These are phyloP conservation scores for Hypericum perforatum DNA, from an alignment of 345 rosid genomes.

Conservation along the genomic window DNA sequence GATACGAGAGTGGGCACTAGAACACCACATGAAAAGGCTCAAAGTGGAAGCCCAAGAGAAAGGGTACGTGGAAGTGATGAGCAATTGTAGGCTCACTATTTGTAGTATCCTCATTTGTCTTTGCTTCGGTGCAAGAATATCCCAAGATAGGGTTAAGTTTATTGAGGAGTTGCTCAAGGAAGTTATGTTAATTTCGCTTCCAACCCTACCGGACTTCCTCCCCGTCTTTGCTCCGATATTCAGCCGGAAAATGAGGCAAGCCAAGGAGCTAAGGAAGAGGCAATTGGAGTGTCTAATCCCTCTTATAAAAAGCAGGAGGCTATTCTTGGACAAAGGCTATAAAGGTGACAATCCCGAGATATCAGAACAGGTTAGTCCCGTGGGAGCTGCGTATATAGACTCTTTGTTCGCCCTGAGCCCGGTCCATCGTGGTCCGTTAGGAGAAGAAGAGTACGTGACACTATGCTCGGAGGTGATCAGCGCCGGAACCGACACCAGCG, in stretches of 20 bases:
- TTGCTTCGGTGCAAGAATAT: slow-evolving; percentile 82
- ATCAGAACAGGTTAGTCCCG: slow-evolving; percentile 46
- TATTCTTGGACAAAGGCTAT: slow-evolving; percentile 41
- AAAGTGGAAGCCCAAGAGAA: slow-evolving; percentile 35
- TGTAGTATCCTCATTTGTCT: slow-evolving; percentile 76
- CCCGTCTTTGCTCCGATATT: slow-evolving; percentile 70
- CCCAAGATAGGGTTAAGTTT: slow-evolving; percentile 43
- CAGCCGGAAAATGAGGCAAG: slow-evolving; percentile 47
- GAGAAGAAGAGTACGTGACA: slow-evolving; percentile 81
- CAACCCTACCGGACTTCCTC: slow-evolving; percentile 69
- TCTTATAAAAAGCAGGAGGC: slow-evolving; percentile 48
- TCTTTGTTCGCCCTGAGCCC: slow-evolving; percentile 51
- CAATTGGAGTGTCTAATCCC: slow-evolving; percentile 78
- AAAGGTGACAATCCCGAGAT: slow-evolving; percentile 32
- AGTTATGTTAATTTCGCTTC: slow-evolving; percentile 72
- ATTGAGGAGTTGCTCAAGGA: slow-evolving; percentile 72
- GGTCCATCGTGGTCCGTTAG: slow-evolving; percentile 34
- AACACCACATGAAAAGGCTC: slow-evolving; percentile 59
- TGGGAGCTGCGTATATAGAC: slow-evolving; percentile 93
- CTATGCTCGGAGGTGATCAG: slow-evolving; percentile 70
- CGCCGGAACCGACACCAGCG: slow-evolving; percentile 90
- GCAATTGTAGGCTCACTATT: slow-evolving; percentile 52
- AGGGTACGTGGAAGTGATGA: slow-evolving; percentile 72
- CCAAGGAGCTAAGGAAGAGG: slow-evolving; percentile 50
- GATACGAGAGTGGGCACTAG: slow-evolving; percentile 74